Evolutionary conservation across 148 eudicot genomes (phyloP), one percentile per base, ranked within the genome.

Genomic region (Rhododendron griersonianum): DNA sequence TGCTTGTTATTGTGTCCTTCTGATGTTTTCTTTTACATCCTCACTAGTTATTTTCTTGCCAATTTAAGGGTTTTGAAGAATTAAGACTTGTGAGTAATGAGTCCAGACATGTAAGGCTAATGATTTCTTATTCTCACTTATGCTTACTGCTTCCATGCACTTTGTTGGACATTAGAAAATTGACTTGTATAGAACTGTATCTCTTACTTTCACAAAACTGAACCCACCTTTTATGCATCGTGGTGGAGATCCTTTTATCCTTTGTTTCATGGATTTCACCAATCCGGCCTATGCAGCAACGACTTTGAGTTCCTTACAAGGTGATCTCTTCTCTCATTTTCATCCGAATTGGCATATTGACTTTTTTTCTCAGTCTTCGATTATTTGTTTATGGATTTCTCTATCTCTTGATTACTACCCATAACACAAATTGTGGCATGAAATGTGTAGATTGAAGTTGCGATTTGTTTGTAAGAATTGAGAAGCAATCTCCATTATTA

Each of bases 31-130:
- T 84, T 87, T 85, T 79, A 85, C 89, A 47, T 69, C 13, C 37
- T 82, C 19, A 41, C 33, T 88, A 93, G 98, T 92, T 91, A 94
- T 94, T 80, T 94, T 94, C 86, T 41, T 95, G 95, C 78, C 95
- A 94, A 16, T 94, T 94, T 85, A 94, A 93, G 67, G 98, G 98
- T 71, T 94, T 93, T 59, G 93, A 87, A 88, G 98, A 94, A 91
- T 95, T 92, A 39, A 90, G 98, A 84, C 91, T 94, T 63, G 95
- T 94, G 87, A 91, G 86, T 71, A 94, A 94, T 89, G 95, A 93
- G 47, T 87, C 95, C 50, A 94, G 90, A 90, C 92, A 90, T 90
- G 98, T 94, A 92, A 93, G 97, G 84, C 85, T 45, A 39, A 33
- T 59, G 65, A 65, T 15, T 50, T 55, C 61, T 50, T 50, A 57